Conservation (phyloP, 1,139 yeast genomes). For the Wickerhamomyces sp. region DNA sequence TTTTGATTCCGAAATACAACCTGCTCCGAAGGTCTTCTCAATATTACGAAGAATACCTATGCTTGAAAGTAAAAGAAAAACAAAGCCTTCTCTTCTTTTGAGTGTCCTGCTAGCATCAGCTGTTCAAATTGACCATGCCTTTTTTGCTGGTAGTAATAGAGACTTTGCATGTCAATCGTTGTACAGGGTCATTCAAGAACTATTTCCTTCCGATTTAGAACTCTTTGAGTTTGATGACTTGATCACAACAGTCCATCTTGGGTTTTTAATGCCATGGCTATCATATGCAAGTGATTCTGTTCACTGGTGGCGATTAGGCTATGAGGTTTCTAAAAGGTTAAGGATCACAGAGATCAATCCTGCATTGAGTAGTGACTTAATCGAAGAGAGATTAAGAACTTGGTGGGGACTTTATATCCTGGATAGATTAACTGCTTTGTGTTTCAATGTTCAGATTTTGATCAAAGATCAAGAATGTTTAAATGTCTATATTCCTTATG, state of each 20-base stretch:
- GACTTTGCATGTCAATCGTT: slow-evolving; percentile 16
- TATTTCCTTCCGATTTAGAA: slow-evolving; percentile 7
- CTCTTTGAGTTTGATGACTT: slow-evolving; percentile 34
- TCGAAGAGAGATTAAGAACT: slow-evolving; percentile 37
- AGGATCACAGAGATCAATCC: slow-evolving; percentile 21
- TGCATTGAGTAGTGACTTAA: slow-evolving; percentile 25
- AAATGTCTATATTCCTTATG: slow-evolving; percentile 31
- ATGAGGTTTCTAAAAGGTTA: slow-evolving; percentile 30
- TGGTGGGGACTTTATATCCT: slow-evolving; percentile 40
- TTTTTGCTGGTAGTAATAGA: slow-evolving; percentile 26
- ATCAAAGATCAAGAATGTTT: slow-evolving; percentile 32
- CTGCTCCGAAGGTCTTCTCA: slow-evolving; percentile 25
- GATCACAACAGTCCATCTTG: slow-evolving; percentile 33
- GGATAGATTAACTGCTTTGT: slow-evolving; percentile 36
- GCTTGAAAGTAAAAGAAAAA: slow-evolving; percentile 24
- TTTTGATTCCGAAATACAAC: slow-evolving; percentile 24
- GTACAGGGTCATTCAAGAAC: slow-evolving; percentile 16
- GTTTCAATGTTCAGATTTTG: slow-evolving; percentile 32
- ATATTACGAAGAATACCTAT: slow-evolving; percentile 27
- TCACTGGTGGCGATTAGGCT: slow-evolving; percentile 36
- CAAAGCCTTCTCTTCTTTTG: slow-evolving; percentile 30
- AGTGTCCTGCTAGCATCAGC: slow-evolving; percentile 33
- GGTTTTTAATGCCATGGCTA: slow-evolving; percentile 36
- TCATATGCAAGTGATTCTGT: slow-evolving; percentile 35
- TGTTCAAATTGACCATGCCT: slow-evolving; percentile 34